Evolutionary conservation across 164 flowering plant species (phyloP).

Genomic region (Nymphaea colorata): DNA sequence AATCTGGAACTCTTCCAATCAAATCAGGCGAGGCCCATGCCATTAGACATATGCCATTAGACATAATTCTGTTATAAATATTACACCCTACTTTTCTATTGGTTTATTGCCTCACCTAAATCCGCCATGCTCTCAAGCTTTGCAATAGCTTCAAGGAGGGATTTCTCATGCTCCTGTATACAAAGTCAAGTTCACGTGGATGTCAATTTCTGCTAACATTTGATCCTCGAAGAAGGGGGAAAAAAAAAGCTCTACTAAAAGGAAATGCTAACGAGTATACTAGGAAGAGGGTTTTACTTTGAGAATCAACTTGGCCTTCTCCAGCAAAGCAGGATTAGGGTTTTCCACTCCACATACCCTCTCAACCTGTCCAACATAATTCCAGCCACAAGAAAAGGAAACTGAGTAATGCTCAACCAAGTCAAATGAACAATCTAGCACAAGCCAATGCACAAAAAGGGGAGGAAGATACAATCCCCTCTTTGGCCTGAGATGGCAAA

Average conservation of each 20-base stretch:
- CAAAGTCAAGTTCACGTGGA: not conserved
- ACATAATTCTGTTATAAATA: too few species aligned
- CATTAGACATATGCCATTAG: not conserved
- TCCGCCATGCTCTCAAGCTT: constrained; percentile 17
- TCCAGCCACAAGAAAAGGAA: not conserved
- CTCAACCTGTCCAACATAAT: not conserved
- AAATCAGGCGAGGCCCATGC: not conserved
- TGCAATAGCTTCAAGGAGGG: constrained; percentile 18
- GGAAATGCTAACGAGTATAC: not conserved
- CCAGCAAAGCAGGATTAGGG: not conserved
- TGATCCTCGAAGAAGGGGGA: not conserved
- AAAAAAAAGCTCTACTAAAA: not conserved
- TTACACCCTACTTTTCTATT: not conserved
- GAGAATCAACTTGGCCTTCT: constrained; percentile 2
- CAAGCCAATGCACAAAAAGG: too few species aligned
- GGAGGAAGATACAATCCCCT: too few species aligned
- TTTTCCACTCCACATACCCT: constrained; percentile 1
- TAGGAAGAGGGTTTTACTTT: not conserved
- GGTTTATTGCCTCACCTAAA: constrained; percentile 7
- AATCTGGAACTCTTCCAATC: not conserved
- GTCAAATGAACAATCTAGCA: too few species aligned
- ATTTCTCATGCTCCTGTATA: constrained; percentile 21
- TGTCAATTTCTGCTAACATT: not conserved
- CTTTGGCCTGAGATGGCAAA: too few species aligned
- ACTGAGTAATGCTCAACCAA: too few species aligned